These are phyloP conservation scores for Exophiala sideris DNA, from an alignment of 2,329 filamentous ascomycete species.

Conservation along the genomic window DNA sequence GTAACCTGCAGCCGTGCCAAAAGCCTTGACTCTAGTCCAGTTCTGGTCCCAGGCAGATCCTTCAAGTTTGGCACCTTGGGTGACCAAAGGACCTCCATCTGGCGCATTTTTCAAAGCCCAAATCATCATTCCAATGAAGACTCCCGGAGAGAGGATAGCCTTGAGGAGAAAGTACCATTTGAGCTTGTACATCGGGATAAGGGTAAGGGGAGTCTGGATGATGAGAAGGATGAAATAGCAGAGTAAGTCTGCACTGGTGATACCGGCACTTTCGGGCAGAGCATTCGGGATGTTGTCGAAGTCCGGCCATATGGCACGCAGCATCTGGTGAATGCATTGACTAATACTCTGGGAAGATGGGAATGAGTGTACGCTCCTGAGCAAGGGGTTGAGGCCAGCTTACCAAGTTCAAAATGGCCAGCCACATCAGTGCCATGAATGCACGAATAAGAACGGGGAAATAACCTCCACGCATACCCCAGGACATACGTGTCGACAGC, in stretches of 20 bases:
- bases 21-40: no score
- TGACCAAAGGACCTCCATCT: background rate
- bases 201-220: background rate
- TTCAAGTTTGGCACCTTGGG: no score
- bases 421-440: background rate
- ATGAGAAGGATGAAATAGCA: background rate
- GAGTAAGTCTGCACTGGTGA: background rate
- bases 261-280: background rate
- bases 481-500: background rate
- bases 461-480: background rate
- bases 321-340: background rate
- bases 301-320: background rate
- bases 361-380: background rate
- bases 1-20: no score
- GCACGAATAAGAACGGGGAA: background rate
- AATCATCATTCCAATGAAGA: constrained; percentile 6
- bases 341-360: background rate
- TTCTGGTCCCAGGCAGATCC: background rate
- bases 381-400: no score
- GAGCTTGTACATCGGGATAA: background rate
- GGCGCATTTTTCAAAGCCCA: background rate
- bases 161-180: constrained; percentile 8
- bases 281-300: background rate
- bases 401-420: background rate
- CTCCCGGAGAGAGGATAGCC: constrained; percentile 4